Percentiles rank a stretch among this genome's conserved stretches.
phyloP scores from a whole-genome alignment of 805 yeast species.

The Lipomyces starkeyi region DNA sequence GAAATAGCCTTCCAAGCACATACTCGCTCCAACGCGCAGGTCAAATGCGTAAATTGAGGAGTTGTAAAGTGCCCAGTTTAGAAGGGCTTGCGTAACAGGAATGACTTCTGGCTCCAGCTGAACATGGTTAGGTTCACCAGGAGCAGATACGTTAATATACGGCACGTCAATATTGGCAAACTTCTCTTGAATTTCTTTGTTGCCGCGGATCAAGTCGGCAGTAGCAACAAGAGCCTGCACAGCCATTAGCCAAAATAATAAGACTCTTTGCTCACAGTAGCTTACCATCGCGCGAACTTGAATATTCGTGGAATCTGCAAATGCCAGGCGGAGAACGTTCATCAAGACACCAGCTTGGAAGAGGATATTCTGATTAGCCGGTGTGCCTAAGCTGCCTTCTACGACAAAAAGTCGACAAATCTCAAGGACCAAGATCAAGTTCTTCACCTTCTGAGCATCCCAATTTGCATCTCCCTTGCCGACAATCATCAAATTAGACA shows the following conservation, averaged over 20 bases:
- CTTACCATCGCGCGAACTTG: slow-evolving; percentile 57
- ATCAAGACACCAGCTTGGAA: slow-evolving; percentile 67
- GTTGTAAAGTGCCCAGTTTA: slow-evolving; percentile 80
- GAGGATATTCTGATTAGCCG: slow-evolving; percentile 64
- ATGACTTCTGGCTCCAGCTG: slow-evolving; percentile 50
- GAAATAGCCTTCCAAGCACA: slow-evolving; percentile 71
- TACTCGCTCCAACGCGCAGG: slow-evolving; percentile 73
- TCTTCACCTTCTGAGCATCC: slow-evolving; percentile 76
- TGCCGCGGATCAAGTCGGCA: slow-evolving; percentile 75
- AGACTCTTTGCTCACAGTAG: slow-evolving; percentile 48
- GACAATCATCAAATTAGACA: slow-evolving; percentile 66
- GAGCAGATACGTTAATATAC: slow-evolving; percentile 75
- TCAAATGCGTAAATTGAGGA: slow-evolving; percentile 87
- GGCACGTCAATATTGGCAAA: slow-evolving; percentile 91
- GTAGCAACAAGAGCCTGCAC: slow-evolving; percentile 68
- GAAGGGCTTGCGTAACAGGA: slow-evolving; percentile 74
- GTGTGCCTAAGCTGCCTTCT: slow-evolving; percentile 72
- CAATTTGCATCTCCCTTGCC: slow-evolving; percentile 56
- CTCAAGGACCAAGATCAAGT: slow-evolving; percentile 69
- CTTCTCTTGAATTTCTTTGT: slow-evolving; percentile 67
- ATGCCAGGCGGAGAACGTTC: slow-evolving; percentile 70
- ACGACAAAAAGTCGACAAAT: slow-evolving; percentile 74
- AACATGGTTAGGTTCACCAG: slow-evolving; percentile 43
- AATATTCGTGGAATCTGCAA: slow-evolving; percentile 66
- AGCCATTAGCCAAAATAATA: slow-evolving; percentile 68